Base-by-base conservation (phyloP, 2,329 filamentous ascomycete genomes). In the Cladosporium sp. region DNA sequence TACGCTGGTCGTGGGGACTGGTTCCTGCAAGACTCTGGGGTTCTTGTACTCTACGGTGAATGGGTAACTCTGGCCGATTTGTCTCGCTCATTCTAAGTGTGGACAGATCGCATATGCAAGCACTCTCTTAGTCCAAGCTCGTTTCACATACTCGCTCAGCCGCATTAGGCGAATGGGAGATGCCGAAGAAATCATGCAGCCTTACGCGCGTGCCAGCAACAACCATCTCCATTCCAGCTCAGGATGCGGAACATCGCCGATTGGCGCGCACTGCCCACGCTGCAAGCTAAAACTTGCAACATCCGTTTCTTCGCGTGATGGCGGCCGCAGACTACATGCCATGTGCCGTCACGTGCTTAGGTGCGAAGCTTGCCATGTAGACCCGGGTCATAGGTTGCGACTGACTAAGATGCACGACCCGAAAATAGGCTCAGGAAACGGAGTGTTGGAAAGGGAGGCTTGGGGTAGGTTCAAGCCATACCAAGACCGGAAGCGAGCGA, bases 81-180 rank as follows among this genome's bases (percentile, higher is more conserved):
- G 30, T 34, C 11, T 34, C 30, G 30, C 30, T 9, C 30, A 34
- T 9, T 51, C 34, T 51, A 30, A 38, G 45, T 34, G 17, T 50
- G 45, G 45, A 34, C 45, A 38, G 49, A 51, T 51, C 49, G 34
- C 11, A 51, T 51, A 51, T 51, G 49, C 49, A 51, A 51, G 19
- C 30, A 37, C 34, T 38, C 38, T 22, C 34, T 34, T 22, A 51
- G 49, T 38, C 49, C 49, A 38, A 51, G 49, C 49, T 51, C 49
- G 52, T 55, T 55, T 55, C 52, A 55, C 38, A 43, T 45, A 45
- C 39, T 42, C 38, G 36, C 22, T 36, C 52, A 55, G 17, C 49
- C 52, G 52, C 39, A 45, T 55, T 55, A 55, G 52, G 52, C 40
- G 52, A 43, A 36, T 28, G 52, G 40, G 51, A 54, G 22, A 42